These are phyloP conservation scores for Suillus brevipes DNA, from an alignment of 768 basidiomycete genomes.

Conservation along the genomic window DNA sequence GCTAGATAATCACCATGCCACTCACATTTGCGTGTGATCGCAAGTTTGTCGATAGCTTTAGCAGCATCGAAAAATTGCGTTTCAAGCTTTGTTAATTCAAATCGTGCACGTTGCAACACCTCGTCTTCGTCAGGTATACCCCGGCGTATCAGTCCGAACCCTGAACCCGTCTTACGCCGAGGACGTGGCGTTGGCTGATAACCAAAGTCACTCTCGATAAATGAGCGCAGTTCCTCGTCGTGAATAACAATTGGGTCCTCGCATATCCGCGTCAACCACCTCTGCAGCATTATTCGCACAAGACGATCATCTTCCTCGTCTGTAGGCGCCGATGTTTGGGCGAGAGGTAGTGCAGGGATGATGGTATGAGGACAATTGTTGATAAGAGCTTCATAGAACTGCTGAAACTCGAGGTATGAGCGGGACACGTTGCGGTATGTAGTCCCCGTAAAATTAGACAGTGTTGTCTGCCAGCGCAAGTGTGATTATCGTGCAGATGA, in stretches of 20 bases:
- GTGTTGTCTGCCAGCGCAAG: conserved; percentile 68
- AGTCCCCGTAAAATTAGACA: conserved; percentile 85
- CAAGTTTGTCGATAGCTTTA: conserved; percentile 85
- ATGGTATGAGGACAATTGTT: conserved; percentile 95
- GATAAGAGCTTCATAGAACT: conserved; percentile 88
- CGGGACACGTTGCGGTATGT: conserved; percentile 94
- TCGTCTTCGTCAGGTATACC: conserved; percentile 94
- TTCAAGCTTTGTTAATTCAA: conserved; percentile 90
- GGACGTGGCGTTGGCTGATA: conserved; percentile 83
- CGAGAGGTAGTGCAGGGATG: conserved; percentile 91
- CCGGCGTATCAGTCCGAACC: conserved; percentile 75
- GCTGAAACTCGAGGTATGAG: conserved; percentile 92
- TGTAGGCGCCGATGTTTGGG: conserved; percentile 93
- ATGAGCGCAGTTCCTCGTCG: conserved; percentile 93
- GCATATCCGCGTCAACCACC: conserved; percentile 92
- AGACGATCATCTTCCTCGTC: conserved; percentile 98
- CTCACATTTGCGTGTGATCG: conserved; percentile 75
- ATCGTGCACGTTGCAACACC: conserved; percentile 84
- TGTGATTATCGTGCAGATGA: conserved; percentile 8
- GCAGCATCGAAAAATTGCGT: conserved; percentile 91
- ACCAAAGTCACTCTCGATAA: conserved; percentile 97
- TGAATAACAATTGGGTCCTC: conserved; percentile 85
- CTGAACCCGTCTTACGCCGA: conserved; percentile 68
- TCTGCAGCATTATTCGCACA: conserved; percentile 91
- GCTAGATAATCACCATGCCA: conserved; percentile 8